These are phyloP conservation scores for Fusarium sarcochroum DNA, from an alignment of 2,329 filamentous ascomycete species.

Conservation along the genomic window DNA sequence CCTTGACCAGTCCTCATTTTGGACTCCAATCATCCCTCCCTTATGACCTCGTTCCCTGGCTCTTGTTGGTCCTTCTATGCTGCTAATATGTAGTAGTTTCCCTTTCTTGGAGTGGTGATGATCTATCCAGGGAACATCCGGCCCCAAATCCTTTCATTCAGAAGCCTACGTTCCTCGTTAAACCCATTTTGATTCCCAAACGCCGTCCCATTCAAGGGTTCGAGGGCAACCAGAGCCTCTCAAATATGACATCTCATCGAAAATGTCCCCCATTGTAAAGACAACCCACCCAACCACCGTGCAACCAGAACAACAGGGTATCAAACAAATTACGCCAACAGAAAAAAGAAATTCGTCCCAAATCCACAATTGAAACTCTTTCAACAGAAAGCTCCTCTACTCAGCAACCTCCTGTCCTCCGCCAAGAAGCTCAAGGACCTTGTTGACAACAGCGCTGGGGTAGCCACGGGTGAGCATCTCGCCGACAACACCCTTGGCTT, in stretches of 20 bases:
- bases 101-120: constrained; percentile 63
- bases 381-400: constrained; percentile 31
- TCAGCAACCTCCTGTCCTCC: constrained; percentile 61
- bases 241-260: constrained; percentile 33
- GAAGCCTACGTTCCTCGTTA: constrained; percentile 43
- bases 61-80: constrained; percentile 45
- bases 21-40: constrained; percentile 16
- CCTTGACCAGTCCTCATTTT: constrained; percentile 35
- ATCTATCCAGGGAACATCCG: constrained; percentile 57
- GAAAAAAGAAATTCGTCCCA: constrained; percentile 46
- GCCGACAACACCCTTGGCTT: constrained; percentile 82
- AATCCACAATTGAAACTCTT: constrained; percentile 22
- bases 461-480: constrained; percentile 95
- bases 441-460: constrained; percentile 90
- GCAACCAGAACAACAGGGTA: constrained; percentile 50
- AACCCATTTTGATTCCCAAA: constrained; percentile 47
- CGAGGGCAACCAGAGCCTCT: constrained; percentile 38
- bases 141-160: constrained; percentile 47
- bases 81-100: constrained; percentile 49
- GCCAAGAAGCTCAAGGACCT: constrained; percentile 91
- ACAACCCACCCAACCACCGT: constrained; percentile 32
- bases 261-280: constrained; percentile 41
- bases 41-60: constrained; percentile 34
- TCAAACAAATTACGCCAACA: constrained; percentile 49
- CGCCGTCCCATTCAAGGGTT: constrained; percentile 47